Percentiles rank a stretch among this genome's conserved stretches.
Conservation (phyloP, 176 grass and related monocot species). For the Avena sativa region DNA sequence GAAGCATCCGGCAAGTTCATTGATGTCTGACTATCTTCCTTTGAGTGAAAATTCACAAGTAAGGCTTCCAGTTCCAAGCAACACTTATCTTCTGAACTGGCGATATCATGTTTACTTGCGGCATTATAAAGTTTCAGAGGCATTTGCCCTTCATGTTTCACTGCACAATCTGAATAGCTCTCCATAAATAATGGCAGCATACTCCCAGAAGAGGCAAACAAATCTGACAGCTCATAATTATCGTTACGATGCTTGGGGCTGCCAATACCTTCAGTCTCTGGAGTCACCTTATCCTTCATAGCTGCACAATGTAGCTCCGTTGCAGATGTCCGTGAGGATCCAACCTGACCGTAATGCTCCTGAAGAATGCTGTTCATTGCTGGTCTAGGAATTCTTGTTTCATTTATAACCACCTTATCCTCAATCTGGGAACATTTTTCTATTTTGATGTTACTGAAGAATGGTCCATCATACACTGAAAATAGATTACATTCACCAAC, state of each 20-base stretch:
- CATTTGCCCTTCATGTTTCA: slow-evolving; percentile 30
- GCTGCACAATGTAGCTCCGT: background rate
- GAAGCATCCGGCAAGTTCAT: background rate
- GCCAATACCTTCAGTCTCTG: background rate
- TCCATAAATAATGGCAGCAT: slow-evolving; percentile 2
- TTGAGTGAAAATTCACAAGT: background rate
- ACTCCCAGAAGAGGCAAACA: slow-evolving; percentile 20
- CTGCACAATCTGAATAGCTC: slow-evolving; percentile 23
- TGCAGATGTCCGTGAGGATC: background rate
- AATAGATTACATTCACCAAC: background rate
- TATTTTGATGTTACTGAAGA: slow-evolving; percentile 9
- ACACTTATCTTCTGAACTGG: background rate
- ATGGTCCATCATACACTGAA: slow-evolving; percentile 16
- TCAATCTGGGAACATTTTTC: slow-evolving; percentile 29
- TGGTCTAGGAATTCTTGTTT: background rate
- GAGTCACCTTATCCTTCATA: background rate
- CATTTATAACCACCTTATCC: slow-evolving; percentile 34
- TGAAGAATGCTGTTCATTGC: slow-evolving; percentile 14
- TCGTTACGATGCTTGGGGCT: background rate
- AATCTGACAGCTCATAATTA: slow-evolving; percentile 18
- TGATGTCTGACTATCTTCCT: background rate
- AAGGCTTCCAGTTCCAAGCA: slow-evolving; percentile 9
- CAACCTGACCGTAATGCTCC: slow-evolving; percentile 25
- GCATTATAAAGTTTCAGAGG: slow-evolving; percentile 15
- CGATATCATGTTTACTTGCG: slow-evolving; percentile 32